phyloP scores from a whole-genome alignment of 208 protist species.

The Novymonas esmeraldas region DNA sequence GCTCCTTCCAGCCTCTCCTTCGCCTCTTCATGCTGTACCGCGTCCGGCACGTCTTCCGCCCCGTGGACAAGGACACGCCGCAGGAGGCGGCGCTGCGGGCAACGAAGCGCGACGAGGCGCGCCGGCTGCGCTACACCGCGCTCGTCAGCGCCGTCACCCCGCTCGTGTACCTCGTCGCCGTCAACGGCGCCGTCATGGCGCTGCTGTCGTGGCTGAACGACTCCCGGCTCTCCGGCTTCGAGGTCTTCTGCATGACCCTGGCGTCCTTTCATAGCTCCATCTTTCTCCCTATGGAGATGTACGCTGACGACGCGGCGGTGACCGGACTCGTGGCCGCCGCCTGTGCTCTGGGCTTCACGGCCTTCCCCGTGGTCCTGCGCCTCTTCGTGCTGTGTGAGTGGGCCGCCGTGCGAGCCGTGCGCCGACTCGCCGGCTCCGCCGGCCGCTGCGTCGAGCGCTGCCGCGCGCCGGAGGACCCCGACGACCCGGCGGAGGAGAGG shows the following conservation, averaged over 20 bases:
- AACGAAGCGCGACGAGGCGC: conserved; percentile 40
- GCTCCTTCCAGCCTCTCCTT: conserved; percentile 63
- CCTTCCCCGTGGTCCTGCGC: conserved; percentile 69
- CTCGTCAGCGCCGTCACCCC: conserved; percentile 53
- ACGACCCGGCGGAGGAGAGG: not conserved
- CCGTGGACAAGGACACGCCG: conserved; percentile 42
- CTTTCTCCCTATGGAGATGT: conserved; percentile 68
- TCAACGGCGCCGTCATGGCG: conserved; percentile 44
- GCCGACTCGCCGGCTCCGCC: not conserved
- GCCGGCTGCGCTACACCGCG: conserved; percentile 54
- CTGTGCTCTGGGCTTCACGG: conserved; percentile 75
- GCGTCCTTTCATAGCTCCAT: conserved; percentile 77
- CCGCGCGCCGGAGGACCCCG: not conserved
- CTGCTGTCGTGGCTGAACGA: conserved; percentile 45
- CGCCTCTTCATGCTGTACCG: conserved; percentile 65
- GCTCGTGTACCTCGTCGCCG: conserved; percentile 48
- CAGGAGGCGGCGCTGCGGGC: conserved; percentile 41
- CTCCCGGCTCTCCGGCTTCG: conserved; percentile 35
- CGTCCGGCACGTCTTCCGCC: conserved; percentile 44
- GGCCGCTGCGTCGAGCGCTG: conserved; percentile 4
- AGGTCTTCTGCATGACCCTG: conserved; percentile 46
- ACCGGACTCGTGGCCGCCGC: conserved; percentile 46
- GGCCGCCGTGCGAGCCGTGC: conserved; percentile 19
- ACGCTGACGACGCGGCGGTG: conserved; percentile 44
- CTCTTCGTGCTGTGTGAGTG: conserved; percentile 55